Evolutionary conservation across 306 rosid species (phyloP).

Genomic region (Lithocarpus polystachyus): DNA sequence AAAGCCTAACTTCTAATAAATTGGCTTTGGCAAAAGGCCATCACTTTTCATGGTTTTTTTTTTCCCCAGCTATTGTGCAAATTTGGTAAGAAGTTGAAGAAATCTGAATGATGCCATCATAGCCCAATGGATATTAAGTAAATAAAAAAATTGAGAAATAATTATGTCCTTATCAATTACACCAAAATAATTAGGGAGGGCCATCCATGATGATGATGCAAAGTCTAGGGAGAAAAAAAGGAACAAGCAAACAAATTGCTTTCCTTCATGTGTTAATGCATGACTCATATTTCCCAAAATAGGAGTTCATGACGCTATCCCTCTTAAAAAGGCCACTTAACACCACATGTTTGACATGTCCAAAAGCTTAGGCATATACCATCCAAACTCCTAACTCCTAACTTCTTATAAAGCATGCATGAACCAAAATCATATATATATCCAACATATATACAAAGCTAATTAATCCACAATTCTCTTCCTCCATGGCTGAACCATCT

Average conservation of each 20-base stretch:
- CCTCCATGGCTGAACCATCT: slow-evolving; percentile 17
- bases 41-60: too few species aligned
- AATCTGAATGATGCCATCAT: too few species aligned
- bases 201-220: neutral
- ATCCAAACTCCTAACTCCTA: neutral
- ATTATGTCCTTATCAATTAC: too few species aligned
- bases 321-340: neutral
- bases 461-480: neutral
- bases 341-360: slow-evolving; percentile 2
- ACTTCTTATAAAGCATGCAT: neutral
- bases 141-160: too few species aligned
- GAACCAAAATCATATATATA: neutral
- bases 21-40: too few species aligned
- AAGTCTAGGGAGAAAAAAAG: neutral
- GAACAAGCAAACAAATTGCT: neutral
- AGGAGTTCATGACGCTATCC: slow-evolving; percentile 16
- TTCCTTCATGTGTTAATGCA: neutral
- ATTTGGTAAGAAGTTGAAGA: too few species aligned
- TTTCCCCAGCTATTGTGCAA: too few species aligned
- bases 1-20: too few species aligned
- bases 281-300: neutral
- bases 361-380: neutral
- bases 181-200: too few species aligned
- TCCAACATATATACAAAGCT: too few species aligned
- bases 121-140: too few species aligned